A percentile compares a stretch with the other conserved stretches of the same genome.
Evolutionary conservation across 2,329 filamentous ascomycete species (phyloP).

Genomic region (Chrysoporthe cubensis): DNA sequence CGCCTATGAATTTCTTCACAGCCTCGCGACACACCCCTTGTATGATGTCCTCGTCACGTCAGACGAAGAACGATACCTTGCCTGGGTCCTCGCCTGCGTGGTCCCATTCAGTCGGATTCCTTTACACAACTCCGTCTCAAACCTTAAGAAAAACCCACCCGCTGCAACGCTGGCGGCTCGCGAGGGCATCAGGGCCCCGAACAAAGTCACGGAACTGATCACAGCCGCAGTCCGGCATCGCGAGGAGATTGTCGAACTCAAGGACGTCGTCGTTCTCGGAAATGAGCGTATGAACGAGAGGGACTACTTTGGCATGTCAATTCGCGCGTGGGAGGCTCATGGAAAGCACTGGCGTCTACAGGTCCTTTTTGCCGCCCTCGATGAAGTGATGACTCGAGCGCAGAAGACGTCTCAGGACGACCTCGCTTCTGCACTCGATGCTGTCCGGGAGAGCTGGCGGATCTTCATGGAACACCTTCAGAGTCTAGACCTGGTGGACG

Average conservation of each 20-base stretch:
- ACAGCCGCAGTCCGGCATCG: conserved; percentile 66
- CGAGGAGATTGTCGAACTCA: conserved; percentile 64
- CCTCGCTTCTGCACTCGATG: conserved; percentile 45
- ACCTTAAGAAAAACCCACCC: conserved; percentile 45
- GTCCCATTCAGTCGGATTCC: conserved; percentile 69
- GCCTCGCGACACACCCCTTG: conserved; percentile 39
- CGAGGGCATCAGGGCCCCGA: conserved; percentile 80
- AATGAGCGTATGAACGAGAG: conserved; percentile 54
- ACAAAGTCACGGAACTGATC: conserved; percentile 73
- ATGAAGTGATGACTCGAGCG: conserved; percentile 57
- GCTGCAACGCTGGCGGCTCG: conserved; percentile 67
- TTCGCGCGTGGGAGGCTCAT: conserved; percentile 69
- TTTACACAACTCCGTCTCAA: conserved; percentile 49
- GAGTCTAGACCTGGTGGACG: conserved; percentile 60
- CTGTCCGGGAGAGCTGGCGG: conserved; percentile 56
- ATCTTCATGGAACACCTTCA: conserved; percentile 58
- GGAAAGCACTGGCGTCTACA: conserved; percentile 72
- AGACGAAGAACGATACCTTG: conserved; percentile 68
- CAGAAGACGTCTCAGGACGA: conserved; percentile 19
- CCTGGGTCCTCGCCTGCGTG: conserved; percentile 77
- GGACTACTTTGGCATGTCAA: conserved; percentile 73
- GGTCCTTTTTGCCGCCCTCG: conserved; percentile 67
- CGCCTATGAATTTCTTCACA: conserved; percentile 66
- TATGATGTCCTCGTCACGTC: conserved; percentile 62
- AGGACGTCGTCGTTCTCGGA: conserved; percentile 55